Evolutionary conservation across 2,329 filamentous ascomycete species (phyloP).

Genomic region (Monilinia aucupariae): DNA sequence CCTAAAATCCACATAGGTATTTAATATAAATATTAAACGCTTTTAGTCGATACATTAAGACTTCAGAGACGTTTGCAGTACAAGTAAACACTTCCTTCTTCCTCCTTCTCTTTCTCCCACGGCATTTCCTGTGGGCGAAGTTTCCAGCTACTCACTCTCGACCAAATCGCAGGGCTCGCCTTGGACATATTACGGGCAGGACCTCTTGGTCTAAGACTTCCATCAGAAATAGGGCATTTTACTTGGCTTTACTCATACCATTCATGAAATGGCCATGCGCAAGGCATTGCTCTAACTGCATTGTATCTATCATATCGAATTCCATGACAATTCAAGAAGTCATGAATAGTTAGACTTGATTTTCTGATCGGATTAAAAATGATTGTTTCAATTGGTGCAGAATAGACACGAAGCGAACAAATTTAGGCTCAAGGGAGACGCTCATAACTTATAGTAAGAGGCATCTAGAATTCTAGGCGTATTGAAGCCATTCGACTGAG

Average conservation of each 20-base stretch:
- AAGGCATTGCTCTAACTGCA: constrained; percentile 28
- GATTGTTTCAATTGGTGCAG: not conserved
- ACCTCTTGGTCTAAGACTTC: too few species aligned
- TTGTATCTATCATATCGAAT: not conserved
- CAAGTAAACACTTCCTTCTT: too few species aligned
- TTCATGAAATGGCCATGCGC: constrained; percentile 42
- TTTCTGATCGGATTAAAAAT: not conserved
- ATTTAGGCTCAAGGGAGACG: not conserved
- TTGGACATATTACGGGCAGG: too few species aligned
- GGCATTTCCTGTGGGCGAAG: too few species aligned
- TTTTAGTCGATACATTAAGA: not conserved
- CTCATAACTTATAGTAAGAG: not conserved
- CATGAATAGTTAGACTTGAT: not conserved
- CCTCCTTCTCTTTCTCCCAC: not conserved
- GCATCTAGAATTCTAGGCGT: not conserved
- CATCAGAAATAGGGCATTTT: constrained; percentile 44
- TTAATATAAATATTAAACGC: not conserved
- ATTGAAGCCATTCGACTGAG: too few species aligned
- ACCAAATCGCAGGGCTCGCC: too few species aligned
- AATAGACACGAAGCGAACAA: not conserved
- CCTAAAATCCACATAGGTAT: too few species aligned
- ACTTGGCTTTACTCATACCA: constrained; percentile 44
- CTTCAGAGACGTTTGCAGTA: not conserved
- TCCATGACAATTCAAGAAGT: not conserved
- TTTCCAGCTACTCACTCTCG: not conserved